Conservation (phyloP, 306 rosid species). For the Cicer arietinum region DNA sequence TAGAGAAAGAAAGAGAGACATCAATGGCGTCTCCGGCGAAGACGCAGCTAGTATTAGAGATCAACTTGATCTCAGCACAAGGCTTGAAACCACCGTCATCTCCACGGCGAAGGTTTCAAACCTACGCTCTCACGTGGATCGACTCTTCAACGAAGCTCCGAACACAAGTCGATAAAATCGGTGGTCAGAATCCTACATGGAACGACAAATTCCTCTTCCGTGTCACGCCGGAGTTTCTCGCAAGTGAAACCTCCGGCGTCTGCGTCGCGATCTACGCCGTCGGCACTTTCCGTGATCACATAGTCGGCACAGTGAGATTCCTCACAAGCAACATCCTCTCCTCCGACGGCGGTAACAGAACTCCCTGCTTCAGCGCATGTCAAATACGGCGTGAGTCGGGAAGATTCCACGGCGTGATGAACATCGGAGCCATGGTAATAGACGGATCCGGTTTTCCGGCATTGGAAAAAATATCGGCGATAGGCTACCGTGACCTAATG, state of each 20-base stretch:
- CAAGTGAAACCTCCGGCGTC: conserved; percentile 74
- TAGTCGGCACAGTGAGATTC: conserved; percentile 76
- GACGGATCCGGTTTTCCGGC: conserved; percentile 57
- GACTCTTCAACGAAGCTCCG: conserved; percentile 66
- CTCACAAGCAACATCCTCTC: conserved; percentile 68
- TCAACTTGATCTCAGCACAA: conserved; percentile 94
- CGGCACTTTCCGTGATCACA: conserved; percentile 61
- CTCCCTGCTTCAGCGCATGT: conserved; percentile 72
- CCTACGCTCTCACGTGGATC: conserved; percentile 80
- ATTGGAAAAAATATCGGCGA: conserved; percentile 55
- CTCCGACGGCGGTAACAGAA: conserved; percentile 25
- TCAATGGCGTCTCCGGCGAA: conserved; percentile 44
- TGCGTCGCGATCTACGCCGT: conserved; percentile 72
- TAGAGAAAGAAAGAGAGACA: conserved; percentile 35
- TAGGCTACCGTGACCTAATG: conserved; percentile 78
- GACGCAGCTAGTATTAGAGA: conserved; percentile 64
- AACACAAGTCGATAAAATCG: conserved; percentile 68
- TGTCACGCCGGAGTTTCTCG: conserved; percentile 69
- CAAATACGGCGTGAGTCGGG: conserved; percentile 88
- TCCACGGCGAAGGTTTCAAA: conserved; percentile 51
- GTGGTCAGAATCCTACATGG: conserved; percentile 85
- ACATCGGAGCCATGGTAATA: conserved; percentile 65
- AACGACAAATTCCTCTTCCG: conserved; percentile 90
- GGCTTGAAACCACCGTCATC: conserved; percentile 62
- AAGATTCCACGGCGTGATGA: conserved; percentile 79